Base-by-base conservation (phyloP, 495 filamentous ascomycete species). In the Aspergillus bridgeri region DNA sequence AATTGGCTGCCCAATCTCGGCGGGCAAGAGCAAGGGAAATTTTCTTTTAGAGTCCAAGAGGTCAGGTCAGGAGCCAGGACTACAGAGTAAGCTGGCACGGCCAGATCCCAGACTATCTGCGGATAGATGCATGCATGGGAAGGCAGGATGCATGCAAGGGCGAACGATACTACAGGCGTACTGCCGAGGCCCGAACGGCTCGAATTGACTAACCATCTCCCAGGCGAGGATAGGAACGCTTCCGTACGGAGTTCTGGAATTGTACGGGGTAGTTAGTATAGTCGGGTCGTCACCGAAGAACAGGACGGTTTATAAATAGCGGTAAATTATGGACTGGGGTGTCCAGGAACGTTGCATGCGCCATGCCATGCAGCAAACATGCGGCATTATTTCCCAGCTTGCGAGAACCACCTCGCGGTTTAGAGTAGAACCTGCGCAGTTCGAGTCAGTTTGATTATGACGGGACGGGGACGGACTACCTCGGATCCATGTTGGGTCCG, bases 361-460 rank as follows among this genome's bases (percentile, higher is more conserved):
- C 33, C 33, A 38, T 38, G n/a, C n/a, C n/a, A n/a, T n/a, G n/a
- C n/a, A n/a, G n/a, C n/a, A n/a, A n/a, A n/a, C n/a, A n/a, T n/a
- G 33, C 33, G 33, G 33, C 9, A 38, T 38, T 38, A 38, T 38
- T 38, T 11, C 9, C 33, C 29, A 7, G 29, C 25, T 27, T 27
- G 6, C 4, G 33, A 15, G 33, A 38, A 38, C 7, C 7, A 38
- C 33, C 33, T 13, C 13, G 13, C 33, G 33, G 33, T 13, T 38
- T 38, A 38, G 33, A 13, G 9, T 15, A 38, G 33, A 15, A 33
- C 13, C 17, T 38, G 9, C 9, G 33, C 9, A 38, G 33, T 42
- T 22, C 48, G 58, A 60, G 48, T 60, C 58, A 60, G 58, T 60
- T 60, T 60, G 48, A 56, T 60, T 60, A 42, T 46, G 53, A 60